Evolutionary conservation across 202 grass and related monocot genomes (phyloP).

Genomic region (Miscanthus sacchariflorus): DNA sequence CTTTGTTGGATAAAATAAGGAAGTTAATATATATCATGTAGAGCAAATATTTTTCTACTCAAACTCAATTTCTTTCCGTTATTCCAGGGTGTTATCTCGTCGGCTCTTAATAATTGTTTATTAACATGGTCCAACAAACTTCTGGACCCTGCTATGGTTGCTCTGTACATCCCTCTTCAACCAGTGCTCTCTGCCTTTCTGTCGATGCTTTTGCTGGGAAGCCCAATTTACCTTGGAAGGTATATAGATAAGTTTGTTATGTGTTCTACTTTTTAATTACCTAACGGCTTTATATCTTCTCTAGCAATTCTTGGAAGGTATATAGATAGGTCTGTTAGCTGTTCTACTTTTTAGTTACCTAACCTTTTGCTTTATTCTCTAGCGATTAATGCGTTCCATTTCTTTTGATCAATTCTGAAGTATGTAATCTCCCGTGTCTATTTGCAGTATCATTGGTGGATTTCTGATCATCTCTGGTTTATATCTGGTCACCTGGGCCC

Average conservation of each 20-base stretch:
- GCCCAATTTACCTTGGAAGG: conserved; percentile 87
- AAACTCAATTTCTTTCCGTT: conserved; percentile 16
- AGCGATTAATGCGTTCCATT: conserved; percentile 11
- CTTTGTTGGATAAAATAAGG: not conserved
- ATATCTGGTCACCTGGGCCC: conserved; percentile 80
- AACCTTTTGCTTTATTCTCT: not conserved
- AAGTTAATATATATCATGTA: not conserved
- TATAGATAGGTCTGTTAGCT: conserved; percentile 40
- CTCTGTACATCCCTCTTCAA: conserved; percentile 87
- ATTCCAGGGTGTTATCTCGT: conserved; percentile 70
- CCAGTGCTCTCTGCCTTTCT: conserved; percentile 73
- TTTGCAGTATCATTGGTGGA: conserved; percentile 77
- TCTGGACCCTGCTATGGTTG: conserved; percentile 82
- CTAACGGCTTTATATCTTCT: not conserved
- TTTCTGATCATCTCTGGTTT: conserved; percentile 73
- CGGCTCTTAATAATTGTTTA: conserved; percentile 72
- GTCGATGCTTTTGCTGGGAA: conserved; percentile 79
- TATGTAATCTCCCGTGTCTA: conserved; percentile 40
- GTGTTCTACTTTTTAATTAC: conserved; percentile 11
- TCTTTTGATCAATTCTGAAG: conserved; percentile 34
- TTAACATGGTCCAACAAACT: conserved; percentile 96
- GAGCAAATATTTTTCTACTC: not conserved
- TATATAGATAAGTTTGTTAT: conserved; percentile 47
- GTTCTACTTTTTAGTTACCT: conserved; percentile 7
- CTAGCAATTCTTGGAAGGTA: conserved; percentile 66